These are phyloP conservation scores for Jatropha curcas DNA, from an alignment of 345 rosid genomes.

Conservation along the genomic window DNA sequence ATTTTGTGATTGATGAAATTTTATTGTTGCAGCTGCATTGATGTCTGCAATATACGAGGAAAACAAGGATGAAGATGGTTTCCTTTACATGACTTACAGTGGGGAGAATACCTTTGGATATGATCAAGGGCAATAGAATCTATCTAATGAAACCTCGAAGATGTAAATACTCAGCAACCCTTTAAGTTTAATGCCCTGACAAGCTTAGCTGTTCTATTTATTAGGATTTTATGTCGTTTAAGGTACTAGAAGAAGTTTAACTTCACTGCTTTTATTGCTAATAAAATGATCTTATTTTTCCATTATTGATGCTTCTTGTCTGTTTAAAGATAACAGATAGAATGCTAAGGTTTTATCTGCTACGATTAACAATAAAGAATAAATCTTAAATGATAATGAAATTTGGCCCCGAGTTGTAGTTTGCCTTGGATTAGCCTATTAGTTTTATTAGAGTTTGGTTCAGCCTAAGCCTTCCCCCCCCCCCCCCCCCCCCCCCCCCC, in stretches of 20 bases:
- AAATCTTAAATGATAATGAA: too few relatives aligned
- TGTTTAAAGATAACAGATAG: background rate
- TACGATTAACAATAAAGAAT: background rate
- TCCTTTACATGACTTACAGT: constrained; percentile 74
- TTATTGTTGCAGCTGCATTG: constrained; percentile 49
- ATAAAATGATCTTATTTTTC: background rate
- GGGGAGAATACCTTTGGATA: constrained; percentile 77
- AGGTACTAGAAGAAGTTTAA: background rate
- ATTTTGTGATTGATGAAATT: background rate
- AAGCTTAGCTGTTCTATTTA: background rate
- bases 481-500: too few relatives aligned
- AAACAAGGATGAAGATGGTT: constrained; percentile 72
- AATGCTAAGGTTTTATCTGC: background rate
- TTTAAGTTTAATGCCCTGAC: background rate
- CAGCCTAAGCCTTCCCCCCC: too few relatives aligned
- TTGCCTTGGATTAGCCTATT: background rate
- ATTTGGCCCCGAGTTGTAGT: background rate
- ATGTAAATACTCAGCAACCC: constrained; percentile 36
- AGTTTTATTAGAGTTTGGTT: too few relatives aligned
- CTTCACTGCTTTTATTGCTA: background rate
- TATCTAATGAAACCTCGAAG: constrained; percentile 23
- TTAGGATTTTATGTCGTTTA: background rate
- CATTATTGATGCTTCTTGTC: background rate
- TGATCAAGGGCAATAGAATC: constrained; percentile 11
- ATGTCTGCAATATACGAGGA: constrained; percentile 67